Evolutionary conservation across 139 green algal species (phyloP), one percentile per base, ranked within the genome.

Genomic region (Tetraselmis striata): DNA sequence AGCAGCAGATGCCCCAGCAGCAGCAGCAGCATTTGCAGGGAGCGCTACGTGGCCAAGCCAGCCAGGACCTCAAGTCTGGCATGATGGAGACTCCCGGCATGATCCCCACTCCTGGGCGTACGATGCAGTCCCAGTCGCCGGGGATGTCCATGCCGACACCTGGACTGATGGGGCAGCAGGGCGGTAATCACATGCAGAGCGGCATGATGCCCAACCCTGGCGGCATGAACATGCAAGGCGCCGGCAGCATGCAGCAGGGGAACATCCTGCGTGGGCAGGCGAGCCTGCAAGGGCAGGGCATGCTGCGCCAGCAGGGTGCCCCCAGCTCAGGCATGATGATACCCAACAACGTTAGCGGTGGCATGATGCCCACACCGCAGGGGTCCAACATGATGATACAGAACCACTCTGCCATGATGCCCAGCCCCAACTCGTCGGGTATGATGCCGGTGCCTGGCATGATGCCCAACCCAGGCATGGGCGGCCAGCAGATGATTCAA

Each of bases 1-100:
- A 85, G 67, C 32, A 77, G 25, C n/a, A 30, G 31, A 59, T 30
- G 29, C 59, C 45, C 25, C 79, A 86, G 67, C 84, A 85, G 82
- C 58, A 75, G 26, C 77, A 81, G 79, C 77, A 88, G 1, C 59
- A 77, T 2, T 74, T 82, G 28, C 25, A 79, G 1, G 81, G 24
- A 31, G 31, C 0, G 1, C 26, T 59, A 22, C 25, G 32, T 11
- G 29, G 77, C 59, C 29, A 77, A 83, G 83, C 45, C 45, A 67
- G 45, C 18, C 45, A 67, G 18, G 45, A 67, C 11, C 59, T 85
- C 77, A 81, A 77, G 28, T 75, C 76, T 58, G 58, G 67, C 32
- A 77, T 80, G 32, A 30, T 76, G 30, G 79, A 32, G 28, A 67
- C 45, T 25, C 45, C 45, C 11, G 45, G 45, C 5, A 67, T 67